phyloP scores from a whole-genome alignment of 2,329 filamentous ascomycete species.

The Blumeriella jaapii region DNA sequence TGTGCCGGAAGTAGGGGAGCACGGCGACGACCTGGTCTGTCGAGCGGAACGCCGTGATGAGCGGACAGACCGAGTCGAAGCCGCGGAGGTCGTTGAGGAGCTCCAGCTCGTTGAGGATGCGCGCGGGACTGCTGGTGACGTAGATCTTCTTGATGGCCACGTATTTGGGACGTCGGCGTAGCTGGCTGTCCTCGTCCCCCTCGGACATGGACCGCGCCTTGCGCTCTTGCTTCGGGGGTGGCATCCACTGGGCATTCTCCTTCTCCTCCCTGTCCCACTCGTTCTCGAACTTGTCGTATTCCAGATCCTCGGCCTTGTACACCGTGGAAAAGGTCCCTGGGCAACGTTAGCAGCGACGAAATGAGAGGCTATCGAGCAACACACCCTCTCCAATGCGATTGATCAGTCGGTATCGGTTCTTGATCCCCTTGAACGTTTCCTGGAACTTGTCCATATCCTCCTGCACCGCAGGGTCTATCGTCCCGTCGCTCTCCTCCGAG shows the following conservation, averaged over 20 bases:
- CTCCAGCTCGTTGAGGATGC: conserved; percentile 94
- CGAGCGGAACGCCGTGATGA: conserved; percentile 93
- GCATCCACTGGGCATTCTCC: conserved; percentile 54
- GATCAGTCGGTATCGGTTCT: conserved; percentile 74
- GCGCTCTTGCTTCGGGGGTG: conserved; percentile 47
- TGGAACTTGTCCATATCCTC: conserved; percentile 84
- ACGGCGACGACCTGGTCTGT: conserved; percentile 93
- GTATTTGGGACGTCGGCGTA: conserved; percentile 52
- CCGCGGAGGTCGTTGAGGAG: conserved; percentile 77
- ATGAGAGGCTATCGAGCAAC: conserved; percentile 2
- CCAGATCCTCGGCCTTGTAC: conserved; percentile 92
- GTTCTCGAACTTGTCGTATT: conserved; percentile 74
- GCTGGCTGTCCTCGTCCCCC: conserved; percentile 24
- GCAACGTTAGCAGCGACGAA: conserved; percentile 11
- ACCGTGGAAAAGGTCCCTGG: conserved; percentile 95
- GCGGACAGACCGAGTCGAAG: conserved; percentile 77
- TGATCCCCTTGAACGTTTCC: conserved; percentile 72
- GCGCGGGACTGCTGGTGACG: conserved; percentile 85
- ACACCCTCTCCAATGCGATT: conserved; percentile 94
- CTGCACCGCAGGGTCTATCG: conserved; percentile 56
- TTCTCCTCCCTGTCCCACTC: conserved; percentile 68
- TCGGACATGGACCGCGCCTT: conserved; percentile 26
- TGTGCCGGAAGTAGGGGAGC: conserved; percentile 88
- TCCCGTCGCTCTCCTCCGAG: conserved; percentile 46
- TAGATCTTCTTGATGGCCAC: conserved; percentile 99